Base-by-base conservation (phyloP, 2,329 filamentous ascomycete species). In the Penicillium sp. region DNA sequence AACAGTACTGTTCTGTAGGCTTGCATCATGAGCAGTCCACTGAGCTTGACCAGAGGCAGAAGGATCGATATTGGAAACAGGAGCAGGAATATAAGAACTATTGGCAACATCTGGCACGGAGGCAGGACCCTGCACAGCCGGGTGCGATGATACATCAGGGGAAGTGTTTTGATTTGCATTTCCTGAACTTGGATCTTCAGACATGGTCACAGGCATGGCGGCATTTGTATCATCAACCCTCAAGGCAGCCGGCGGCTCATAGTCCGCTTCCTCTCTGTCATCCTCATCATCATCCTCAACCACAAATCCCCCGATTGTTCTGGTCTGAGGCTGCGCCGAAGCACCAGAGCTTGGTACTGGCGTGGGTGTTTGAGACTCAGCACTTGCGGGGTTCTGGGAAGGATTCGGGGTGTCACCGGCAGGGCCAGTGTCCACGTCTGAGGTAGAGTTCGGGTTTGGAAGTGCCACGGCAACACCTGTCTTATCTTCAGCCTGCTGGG, bases 241-340 rank as follows among this genome's bases (percentile, higher is more conserved):
- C 63, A 72, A 60, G 60, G 67, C 71, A 59, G 68, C 72, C 57
- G 70, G 67, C 47, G 69, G 80, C 63, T 83, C 84, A 63, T 70
- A 70, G 58, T 70, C 67, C 53, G 62, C 64, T 54, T 70, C 68
- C 50, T 64, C 64, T 47, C 64, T 53, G 36, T 79, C 76, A 59
- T 77, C 75, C 57, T 77, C 75, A 62, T 76, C 75, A 60, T 80
- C 77, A 62, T 79, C 78, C 65, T 81, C 79, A 61, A 78, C 73
- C 65, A 80, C 75, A 71, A 81, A 81, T 53, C 78, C 79, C 62
- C 77, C 78, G 57, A 76, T 74, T 47, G 72, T 78, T 57, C 71
- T 74, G 56, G 74, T 67, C 59, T 73, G 71, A 51, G 59, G 55
- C 37, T 62, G 62, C 41, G 51, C 55, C 53, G 57, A 47, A 36